phyloP scores from a whole-genome alignment of 331 rosid genomes.

The Rhamnella rubrinervis region DNA sequence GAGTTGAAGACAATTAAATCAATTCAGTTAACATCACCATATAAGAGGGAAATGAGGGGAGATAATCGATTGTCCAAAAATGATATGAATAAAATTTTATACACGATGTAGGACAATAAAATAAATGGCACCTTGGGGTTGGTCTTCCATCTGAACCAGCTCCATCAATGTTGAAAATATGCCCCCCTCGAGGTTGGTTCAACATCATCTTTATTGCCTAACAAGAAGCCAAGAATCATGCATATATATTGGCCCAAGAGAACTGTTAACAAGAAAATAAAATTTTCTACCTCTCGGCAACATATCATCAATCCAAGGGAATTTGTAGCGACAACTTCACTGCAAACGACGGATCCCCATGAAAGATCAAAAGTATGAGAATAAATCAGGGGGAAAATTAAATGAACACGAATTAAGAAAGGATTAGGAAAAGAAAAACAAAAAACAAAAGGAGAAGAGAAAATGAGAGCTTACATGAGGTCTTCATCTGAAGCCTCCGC shows the following conservation, averaged over 20 bases:
- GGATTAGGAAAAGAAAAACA: background rate
- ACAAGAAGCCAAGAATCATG: slow-evolving; percentile 29
- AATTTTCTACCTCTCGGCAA: slow-evolving; percentile 82
- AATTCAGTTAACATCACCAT: no score
- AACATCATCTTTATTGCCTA: slow-evolving; percentile 95
- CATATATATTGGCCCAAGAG: slow-evolving; percentile 24
- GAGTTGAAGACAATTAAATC: no score
- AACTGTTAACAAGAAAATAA: slow-evolving; percentile 16
- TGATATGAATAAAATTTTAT: slow-evolving; percentile 2
- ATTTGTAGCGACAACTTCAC: slow-evolving; percentile 93
- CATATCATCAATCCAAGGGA: slow-evolving; percentile 96
- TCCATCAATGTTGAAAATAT: slow-evolving; percentile 92
- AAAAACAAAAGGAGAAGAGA: background rate
- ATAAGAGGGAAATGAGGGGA: background rate
- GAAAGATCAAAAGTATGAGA: slow-evolving; percentile 15
- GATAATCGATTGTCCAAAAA: slow-evolving; percentile 9
- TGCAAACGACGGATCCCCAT: slow-evolving; percentile 39
- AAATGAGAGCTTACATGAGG: slow-evolving; percentile 63
- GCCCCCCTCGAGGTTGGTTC: slow-evolving; percentile 89
- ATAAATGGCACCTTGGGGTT: slow-evolving; percentile 75
- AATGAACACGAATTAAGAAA: background rate
- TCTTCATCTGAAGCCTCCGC: slow-evolving; percentile 96
- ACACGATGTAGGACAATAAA: background rate
- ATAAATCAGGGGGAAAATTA: slow-evolving; percentile 17
- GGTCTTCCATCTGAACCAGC: slow-evolving; percentile 99